Evolutionary conservation across 192 early-diverging fungal species (phyloP).

Genomic region (Glomus cerebriforme): DNA sequence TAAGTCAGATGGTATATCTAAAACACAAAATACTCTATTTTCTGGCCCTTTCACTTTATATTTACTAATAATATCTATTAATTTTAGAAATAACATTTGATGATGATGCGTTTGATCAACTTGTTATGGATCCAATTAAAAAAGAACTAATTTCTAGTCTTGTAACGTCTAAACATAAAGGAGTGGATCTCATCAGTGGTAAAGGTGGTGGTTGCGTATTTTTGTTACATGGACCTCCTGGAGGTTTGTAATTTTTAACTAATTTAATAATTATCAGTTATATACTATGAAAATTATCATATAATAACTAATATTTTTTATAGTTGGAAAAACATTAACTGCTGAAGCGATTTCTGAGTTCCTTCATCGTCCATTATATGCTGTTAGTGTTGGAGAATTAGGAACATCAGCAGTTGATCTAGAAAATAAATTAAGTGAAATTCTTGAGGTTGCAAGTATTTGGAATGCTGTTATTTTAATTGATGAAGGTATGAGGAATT

Average conservation of each 20-base stretch:
- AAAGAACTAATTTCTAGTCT: background rate
- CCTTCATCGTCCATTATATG: conserved; percentile 56
- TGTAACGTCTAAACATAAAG: conserved; percentile 24
- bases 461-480: conserved; percentile 59
- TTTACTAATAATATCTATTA: background rate
- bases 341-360: conserved; percentile 61
- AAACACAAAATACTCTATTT: no score
- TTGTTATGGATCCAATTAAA: background rate
- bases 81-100: background rate
- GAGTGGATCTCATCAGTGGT: conserved; percentile 53
- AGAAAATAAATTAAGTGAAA: conserved; percentile 48
- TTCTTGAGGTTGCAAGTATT: conserved; percentile 51
- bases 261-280: no score
- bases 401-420: conserved; percentile 55
- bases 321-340: conserved; percentile 59
- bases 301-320: no score
- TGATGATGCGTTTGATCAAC: conserved; percentile 8
- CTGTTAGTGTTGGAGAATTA: conserved; percentile 63
- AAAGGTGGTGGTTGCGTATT: conserved; percentile 59
- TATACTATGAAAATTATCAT: background rate
- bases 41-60: no score
- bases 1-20: no score
- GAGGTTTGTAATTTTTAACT: conserved; percentile 23
- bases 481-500: conserved; percentile 38
- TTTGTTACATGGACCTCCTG: conserved; percentile 58